Conservation (phyloP, 768 basidiomycete genomes). For the Leccinellum rugosiceps region DNA sequence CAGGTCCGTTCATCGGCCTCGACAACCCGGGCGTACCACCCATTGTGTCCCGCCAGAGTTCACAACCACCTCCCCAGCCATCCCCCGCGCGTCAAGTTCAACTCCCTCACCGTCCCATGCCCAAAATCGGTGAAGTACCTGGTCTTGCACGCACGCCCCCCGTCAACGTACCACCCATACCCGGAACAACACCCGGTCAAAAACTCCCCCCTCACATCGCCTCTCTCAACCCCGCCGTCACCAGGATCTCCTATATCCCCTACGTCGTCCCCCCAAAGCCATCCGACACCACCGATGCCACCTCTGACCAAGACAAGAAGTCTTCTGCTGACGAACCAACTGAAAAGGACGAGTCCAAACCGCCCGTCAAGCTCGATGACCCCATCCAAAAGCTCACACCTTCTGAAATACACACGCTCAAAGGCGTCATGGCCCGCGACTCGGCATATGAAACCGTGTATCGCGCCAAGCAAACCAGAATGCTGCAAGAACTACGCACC, state of each 20-base stretch:
- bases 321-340: conserved; percentile 2
- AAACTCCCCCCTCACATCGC: conserved; percentile 34
- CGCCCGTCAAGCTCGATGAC: conserved; percentile 20
- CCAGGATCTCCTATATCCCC: conserved; percentile 30
- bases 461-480: conserved; percentile 49
- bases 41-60: conserved; percentile 17
- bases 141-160: conserved; percentile 11
- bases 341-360: conserved; percentile 21
- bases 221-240: conserved; percentile 31
- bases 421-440: conserved; percentile 38
- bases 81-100: conserved; percentile 24
- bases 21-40: conserved; percentile 12
- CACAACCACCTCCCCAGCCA: conserved; percentile 29
- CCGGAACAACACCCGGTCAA: conserved; percentile 27
- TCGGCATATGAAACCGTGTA: conserved; percentile 45
- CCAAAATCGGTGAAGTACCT: conserved; percentile 20
- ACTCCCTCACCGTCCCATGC: conserved; percentile 16
- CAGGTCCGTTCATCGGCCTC: conserved; percentile 22
- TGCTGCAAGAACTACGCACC: conserved; percentile 46
- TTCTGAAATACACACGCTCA: conserved; percentile 33
- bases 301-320: conserved; percentile 25
- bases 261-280: conserved; percentile 18
- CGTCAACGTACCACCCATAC: conserved; percentile 22
- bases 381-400: conserved; percentile 27
- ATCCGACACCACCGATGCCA: conserved; percentile 15